Conservation (phyloP, 1,284 basidiomycete genomes). For the Butyriboletus appendiculatus region DNA sequence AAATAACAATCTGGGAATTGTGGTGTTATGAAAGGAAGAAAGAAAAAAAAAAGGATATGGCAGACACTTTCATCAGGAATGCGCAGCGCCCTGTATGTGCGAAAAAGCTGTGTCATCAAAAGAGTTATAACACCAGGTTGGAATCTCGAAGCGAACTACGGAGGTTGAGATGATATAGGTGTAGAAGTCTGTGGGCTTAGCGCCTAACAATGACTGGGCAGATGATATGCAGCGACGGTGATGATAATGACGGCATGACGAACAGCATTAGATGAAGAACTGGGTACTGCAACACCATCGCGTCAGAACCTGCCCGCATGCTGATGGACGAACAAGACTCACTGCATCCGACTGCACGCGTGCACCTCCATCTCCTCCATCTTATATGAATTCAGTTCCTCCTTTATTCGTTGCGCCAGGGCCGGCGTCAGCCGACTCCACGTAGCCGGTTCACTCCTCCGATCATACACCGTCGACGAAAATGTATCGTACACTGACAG, state of each 20-base stretch:
- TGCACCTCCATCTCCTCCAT: constrained; percentile 99
- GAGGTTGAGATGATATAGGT: constrained; percentile 20
- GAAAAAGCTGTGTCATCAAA: constrained; percentile 22
- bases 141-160: constrained; percentile 20
- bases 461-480: constrained; percentile 87
- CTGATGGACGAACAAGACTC: constrained; percentile 32
- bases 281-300: constrained; percentile 22
- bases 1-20: constrained; percentile 11
- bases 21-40: neutral
- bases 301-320: neutral
- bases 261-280: constrained; percentile 36
- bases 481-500: constrained; percentile 96
- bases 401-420: constrained; percentile 94
- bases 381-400: constrained; percentile 95
- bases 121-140: constrained; percentile 29
- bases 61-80: constrained; percentile 32
- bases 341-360: constrained; percentile 85
- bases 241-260: constrained; percentile 20
- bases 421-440: constrained; percentile 95
- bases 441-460: constrained; percentile 93
- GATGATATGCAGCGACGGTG: constrained; percentile 30
- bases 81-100: constrained; percentile 32
- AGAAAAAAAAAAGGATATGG: constrained; percentile 1
- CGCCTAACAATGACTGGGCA: constrained; percentile 29
- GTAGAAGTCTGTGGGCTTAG: constrained; percentile 33